Percentiles rank a stretch among this genome's conserved stretches.
phyloP scores from a whole-genome alignment of 2,329 filamentous ascomycete genomes.

The Colletotrichum melonis region DNA sequence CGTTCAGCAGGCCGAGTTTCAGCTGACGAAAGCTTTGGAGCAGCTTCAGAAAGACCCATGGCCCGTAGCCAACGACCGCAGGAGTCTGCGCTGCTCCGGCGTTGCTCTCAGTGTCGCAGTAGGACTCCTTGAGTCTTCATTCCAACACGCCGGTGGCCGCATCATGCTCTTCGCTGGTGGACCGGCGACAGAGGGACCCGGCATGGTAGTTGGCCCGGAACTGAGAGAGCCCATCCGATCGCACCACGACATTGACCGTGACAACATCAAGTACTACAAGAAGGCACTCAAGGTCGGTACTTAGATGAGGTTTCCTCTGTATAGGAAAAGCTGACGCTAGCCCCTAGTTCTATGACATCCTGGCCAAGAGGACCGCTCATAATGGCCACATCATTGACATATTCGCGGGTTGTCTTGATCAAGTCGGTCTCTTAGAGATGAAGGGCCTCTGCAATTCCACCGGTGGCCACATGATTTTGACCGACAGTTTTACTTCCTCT shows the following conservation, averaged over 20 bases:
- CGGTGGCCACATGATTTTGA: conserved; percentile 97
- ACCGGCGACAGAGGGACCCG: conserved; percentile 93
- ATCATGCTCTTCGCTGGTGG: conserved; percentile 99
- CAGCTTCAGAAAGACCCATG: conserved; percentile 97
- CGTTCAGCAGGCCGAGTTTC: conserved; percentile 95
- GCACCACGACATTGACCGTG: conserved; percentile 97
- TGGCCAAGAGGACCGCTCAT: conserved; percentile 93
- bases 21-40: conserved; percentile 95
- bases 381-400: conserved; percentile 98
- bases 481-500: conserved; percentile 97
- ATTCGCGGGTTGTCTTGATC: conserved; percentile 96
- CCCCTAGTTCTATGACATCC: conserved; percentile 86
- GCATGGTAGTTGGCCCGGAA: conserved; percentile 96
- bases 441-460: conserved; percentile 96
- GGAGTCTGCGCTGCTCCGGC: conserved; percentile 90
- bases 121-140: conserved; percentile 91
- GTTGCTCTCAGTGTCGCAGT: conserved; percentile 96
- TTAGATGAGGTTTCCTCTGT: not conserved
- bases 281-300: conserved; percentile 87
- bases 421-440: conserved; percentile 98
- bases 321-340: conserved; percentile 40
- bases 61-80: conserved; percentile 94
- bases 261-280: conserved; percentile 99
- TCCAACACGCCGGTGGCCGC: conserved; percentile 93
- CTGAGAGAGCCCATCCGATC: conserved; percentile 96